phyloP scores from a whole-genome alignment of 345 rosid species.

The Heritiera littoralis region DNA sequence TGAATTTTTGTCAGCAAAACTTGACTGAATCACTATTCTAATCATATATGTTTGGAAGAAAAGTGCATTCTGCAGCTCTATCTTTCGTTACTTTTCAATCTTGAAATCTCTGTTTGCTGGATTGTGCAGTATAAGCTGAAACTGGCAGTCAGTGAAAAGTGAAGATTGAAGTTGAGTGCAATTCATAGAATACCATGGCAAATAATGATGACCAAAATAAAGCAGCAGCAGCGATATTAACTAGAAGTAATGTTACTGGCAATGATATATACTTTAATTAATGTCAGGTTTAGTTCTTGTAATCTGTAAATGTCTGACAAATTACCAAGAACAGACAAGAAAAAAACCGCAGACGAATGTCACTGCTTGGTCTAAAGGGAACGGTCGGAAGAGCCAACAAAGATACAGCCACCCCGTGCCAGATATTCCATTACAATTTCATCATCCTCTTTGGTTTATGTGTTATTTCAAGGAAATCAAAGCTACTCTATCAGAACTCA shows the following conservation, averaged over 20 bases:
- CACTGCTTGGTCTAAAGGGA: constrained; percentile 3
- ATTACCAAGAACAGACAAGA: constrained; percentile 3
- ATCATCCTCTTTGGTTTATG: background rate
- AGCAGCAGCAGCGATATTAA: background rate
- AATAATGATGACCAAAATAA: background rate
- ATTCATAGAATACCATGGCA: background rate
- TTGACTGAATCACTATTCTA: too few relatives aligned
- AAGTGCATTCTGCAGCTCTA: background rate
- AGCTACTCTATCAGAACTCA: too few relatives aligned
- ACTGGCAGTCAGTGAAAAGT: constrained; percentile 4
- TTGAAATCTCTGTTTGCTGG: background rate
- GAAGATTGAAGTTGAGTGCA: background rate
- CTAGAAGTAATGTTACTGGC: background rate
- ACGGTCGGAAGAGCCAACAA: background rate
- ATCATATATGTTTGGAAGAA: background rate
- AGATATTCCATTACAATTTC: background rate
- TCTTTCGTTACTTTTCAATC: background rate
- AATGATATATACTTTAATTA: background rate
- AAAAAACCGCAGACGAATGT: background rate
- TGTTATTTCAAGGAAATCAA: too few relatives aligned
- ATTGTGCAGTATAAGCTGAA: background rate
- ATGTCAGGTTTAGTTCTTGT: background rate
- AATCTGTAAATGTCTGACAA: background rate
- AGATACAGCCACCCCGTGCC: background rate
- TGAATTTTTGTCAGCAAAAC: too few relatives aligned